Base-by-base conservation (phyloP, 345 rosid species). In the Noccaea caerulescens region DNA sequence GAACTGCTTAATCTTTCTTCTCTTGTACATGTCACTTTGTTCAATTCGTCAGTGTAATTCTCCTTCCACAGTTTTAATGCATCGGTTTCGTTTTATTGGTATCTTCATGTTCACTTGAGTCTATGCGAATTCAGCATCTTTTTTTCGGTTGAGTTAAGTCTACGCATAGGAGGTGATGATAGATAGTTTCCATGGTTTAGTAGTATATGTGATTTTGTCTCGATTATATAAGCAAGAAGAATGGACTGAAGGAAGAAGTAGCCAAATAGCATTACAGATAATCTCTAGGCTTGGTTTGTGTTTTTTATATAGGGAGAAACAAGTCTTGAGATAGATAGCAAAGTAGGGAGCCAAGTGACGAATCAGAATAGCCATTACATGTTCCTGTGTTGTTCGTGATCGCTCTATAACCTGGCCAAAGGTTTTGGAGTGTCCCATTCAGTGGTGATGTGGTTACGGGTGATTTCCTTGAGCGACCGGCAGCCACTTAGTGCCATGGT, bases 401-500 rank as follows among this genome's bases (percentile, higher is more conserved):
- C 47, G 57, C 11, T 66, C 80, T 80, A 85, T 63, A 83, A 71
- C 75, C 77, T 84, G 27, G 92, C 83, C 4, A 30, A 7, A 77
- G 66, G 69, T 1, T 56, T 78, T 41, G 90, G 92, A 72, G 18
- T 58, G 46, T 90, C 95, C 93, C 96, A 85, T 8, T 90, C 95
- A 0, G 98, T 69, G 43, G 75, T 52, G 8, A 93, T 84, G 83
- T 87, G 98, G 52, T 84, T 27, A 2, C 97, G 95, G 39, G 88
- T 87, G 69, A 90, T 93, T 81, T 93, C 98, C 73, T 73, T 85
- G 33, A 93, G 86, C 2, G 97, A 87, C 51, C 87, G 80, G 81
- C 98, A 93, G 0, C 98, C 97, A 64, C 92, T 84, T 55, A 93
- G 70, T 12, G 97, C 92, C 98, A 90, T 93, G 34, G 97, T 88